A percentile compares a stretch with the other conserved stretches of the same genome.
Evolutionary conservation across 2,329 filamentous ascomycete genomes (phyloP).

Genomic region (Sclerotinia subarctica): DNA sequence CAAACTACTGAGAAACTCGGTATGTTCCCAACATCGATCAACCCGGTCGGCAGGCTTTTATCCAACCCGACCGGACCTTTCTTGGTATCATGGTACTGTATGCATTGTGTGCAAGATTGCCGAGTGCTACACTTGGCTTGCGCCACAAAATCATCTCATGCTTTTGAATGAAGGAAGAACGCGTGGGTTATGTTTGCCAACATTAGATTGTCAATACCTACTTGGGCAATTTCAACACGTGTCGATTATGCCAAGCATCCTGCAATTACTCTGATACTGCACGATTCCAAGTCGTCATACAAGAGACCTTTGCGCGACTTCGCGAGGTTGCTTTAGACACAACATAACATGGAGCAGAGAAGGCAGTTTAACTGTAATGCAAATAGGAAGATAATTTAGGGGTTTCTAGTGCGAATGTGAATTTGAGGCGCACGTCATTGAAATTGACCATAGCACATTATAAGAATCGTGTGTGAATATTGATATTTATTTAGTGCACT

Average conservation of each 20-base stretch:
- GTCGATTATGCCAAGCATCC: neutral
- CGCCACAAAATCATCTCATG: no score
- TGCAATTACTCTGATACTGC: neutral
- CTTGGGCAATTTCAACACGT: neutral
- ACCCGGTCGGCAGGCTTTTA: neutral
- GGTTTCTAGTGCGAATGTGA: neutral
- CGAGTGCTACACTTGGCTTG: neutral
- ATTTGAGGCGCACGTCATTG: neutral
- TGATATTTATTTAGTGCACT: neutral
- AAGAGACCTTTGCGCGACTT: neutral
- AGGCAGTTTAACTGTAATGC: neutral
- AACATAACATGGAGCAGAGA: neutral
- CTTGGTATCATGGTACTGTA: neutral
- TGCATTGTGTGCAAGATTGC: neutral
- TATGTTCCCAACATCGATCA: no score
- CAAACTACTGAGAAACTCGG: neutral
- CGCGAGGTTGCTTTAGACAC: neutral
- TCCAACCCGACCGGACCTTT: neutral
- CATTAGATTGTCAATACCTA: neutral
- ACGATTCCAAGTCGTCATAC: neutral
- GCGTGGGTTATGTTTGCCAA: neutral
- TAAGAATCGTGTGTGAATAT: neutral
- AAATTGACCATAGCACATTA: neutral
- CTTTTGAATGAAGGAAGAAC: neutral
- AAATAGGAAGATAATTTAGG: neutral